A percentile compares a stretch with the other conserved stretches of the same genome.
Evolutionary conservation across 768 basidiomycete species (phyloP).

Genomic region (Lentinula sp.): DNA sequence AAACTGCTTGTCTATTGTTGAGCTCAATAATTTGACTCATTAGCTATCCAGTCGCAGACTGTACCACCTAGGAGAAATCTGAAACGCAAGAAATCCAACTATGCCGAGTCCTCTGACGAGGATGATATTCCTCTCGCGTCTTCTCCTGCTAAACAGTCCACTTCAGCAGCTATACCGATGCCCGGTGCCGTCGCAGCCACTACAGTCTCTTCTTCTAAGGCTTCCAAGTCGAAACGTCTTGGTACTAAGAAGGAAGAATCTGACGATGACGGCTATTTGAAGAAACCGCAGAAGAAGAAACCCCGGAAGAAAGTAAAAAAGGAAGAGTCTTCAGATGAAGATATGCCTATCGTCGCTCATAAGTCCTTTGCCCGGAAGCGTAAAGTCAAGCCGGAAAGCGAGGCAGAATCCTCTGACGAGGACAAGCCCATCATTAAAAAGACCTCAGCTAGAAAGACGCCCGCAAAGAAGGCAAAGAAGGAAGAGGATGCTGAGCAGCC

Average conservation of each 20-base stretch:
- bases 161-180: constrained; percentile 32
- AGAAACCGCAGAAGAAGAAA: constrained; percentile 38
- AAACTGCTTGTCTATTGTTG: constrained; percentile 18
- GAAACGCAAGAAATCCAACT: constrained; percentile 59
- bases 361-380: constrained; percentile 29
- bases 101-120: constrained; percentile 55
- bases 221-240: constrained; percentile 14
- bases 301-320: constrained; percentile 66
- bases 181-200: constrained; percentile 34
- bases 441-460: constrained; percentile 35
- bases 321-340: constrained; percentile 36
- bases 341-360: constrained; percentile 28
- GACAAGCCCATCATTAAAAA: constrained; percentile 40
- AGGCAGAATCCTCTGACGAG: constrained; percentile 39
- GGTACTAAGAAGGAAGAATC: constrained; percentile 37
- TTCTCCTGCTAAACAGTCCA: constrained; percentile 53
- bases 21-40: constrained; percentile 15
- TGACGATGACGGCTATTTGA: constrained; percentile 46
- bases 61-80: constrained; percentile 28
- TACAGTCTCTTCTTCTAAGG: constrained; percentile 20
- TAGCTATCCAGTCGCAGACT: constrained; percentile 46
- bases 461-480: constrained; percentile 49
- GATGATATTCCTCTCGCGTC: constrained; percentile 71
- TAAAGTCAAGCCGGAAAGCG: constrained; percentile 46
- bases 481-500: constrained; percentile 38